Base-by-base conservation (phyloP, 1,139 yeast species). In the Candida buenavistaensis region DNA sequence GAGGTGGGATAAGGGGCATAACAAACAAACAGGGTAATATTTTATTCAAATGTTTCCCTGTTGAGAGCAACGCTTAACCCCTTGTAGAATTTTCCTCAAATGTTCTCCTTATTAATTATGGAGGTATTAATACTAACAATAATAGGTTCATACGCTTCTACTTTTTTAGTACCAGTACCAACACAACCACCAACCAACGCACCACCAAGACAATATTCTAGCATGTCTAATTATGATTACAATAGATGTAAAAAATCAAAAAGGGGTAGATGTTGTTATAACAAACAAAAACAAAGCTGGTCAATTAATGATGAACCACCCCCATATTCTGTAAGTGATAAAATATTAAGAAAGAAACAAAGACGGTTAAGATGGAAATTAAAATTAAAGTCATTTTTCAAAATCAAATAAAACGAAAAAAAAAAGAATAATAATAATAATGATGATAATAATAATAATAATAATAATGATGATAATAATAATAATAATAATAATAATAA, bases 301-400 rank as follows among this genome's bases (percentile, higher is more conserved):
- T 17, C 19, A 6, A 23, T 14, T 14, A 14, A 15, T 16, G 26
- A 16, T 15, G 22, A 22, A 11, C 32, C 32, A 14, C 32, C 32
- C 8, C 32, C 32, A 7, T 29, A 29, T 23, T 23, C 32, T 25
- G 32, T 9, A 15, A 21, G 6, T 14, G 32, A 29, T 13, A 25
- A 13, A 23, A 17, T 10, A 7, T 15, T 4, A 11, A 11, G 20
- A 29, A 23, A 15, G 17, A 16, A 15, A 29, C 22, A 23, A 13
- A 11, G 20, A 29, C 15, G 22, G 17, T 14, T 15, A 23, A 29
- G 17, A 11, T 23, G 11, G 17, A 29, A 16, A 11, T 19, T 23
- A 22, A 14, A 9, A 14, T 16, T 16, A 15, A 23, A 19, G 13
- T 22, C 24, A 22, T 6, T 22, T 3, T 22, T 22, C 11, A 22